Conservation (phyloP, 371 early-diverging fungal species). For the Apophysomyces sp. region DNA sequence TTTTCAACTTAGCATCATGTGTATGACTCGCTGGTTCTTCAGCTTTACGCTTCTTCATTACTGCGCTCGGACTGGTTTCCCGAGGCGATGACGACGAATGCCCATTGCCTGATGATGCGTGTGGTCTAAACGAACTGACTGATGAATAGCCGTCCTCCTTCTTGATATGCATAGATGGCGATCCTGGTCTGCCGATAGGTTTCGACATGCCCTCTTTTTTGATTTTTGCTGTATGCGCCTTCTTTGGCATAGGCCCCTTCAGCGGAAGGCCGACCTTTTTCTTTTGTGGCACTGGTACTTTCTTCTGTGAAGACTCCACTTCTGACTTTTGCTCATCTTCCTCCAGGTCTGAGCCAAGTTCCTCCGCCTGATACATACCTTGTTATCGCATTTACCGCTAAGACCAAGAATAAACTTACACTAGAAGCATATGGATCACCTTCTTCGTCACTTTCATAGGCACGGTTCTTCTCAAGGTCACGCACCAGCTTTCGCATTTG, state of each 20-base stretch:
- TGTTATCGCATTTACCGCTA: slow-evolving; percentile 3
- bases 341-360: slow-evolving; percentile 50
- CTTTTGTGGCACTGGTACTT: slow-evolving; percentile 36
- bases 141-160: slow-evolving; percentile 6
- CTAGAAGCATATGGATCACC: slow-evolving; percentile 71
- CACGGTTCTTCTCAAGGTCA: slow-evolving; percentile 69
- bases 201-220: slow-evolving; percentile 53
- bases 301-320: slow-evolving; percentile 36
- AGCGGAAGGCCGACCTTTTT: slow-evolving; percentile 28
- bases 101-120: slow-evolving; percentile 1
- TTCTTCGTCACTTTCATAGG: slow-evolving; percentile 74
- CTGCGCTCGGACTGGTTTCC: slow-evolving; percentile 4
- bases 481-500: slow-evolving; percentile 73
- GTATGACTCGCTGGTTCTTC: slow-evolving; percentile 14
- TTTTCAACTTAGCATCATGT: slow-evolving; percentile 9
- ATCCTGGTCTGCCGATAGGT: slow-evolving; percentile 46
- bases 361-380: slow-evolving; percentile 37
- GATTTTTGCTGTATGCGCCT: slow-evolving; percentile 39
- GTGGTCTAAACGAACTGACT: neutral
- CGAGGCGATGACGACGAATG: slow-evolving; percentile 4
- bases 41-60: slow-evolving; percentile 34
- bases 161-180: slow-evolving; percentile 36
- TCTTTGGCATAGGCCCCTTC: slow-evolving; percentile 30
- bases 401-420: slow-evolving; percentile 35
- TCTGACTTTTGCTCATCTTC: slow-evolving; percentile 48